Evolutionary conservation across 768 basidiomycete genomes (phyloP).

Genomic region (Candolleomyces efflorescens): DNA sequence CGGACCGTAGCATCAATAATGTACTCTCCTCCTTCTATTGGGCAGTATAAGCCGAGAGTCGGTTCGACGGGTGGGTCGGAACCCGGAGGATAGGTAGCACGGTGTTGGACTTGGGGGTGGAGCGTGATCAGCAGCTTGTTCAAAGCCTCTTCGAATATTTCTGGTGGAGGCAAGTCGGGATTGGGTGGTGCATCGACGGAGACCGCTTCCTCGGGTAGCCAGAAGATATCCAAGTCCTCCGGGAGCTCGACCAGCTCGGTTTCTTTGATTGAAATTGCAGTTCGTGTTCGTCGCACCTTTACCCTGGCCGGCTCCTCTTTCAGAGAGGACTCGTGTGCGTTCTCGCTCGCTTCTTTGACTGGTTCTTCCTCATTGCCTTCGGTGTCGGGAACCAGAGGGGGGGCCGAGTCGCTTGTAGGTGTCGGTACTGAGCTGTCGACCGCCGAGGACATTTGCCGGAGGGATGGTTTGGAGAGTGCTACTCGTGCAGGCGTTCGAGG

Average conservation of each 20-base stretch:
- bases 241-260: constrained; percentile 49
- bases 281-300: constrained; percentile 35
- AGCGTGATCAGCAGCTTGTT: constrained; percentile 73
- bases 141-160: constrained; percentile 72
- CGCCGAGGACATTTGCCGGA: constrained; percentile 13
- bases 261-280: constrained; percentile 30
- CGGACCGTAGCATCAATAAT: constrained; percentile 75
- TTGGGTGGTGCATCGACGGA: constrained; percentile 18
- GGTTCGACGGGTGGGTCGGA: constrained; percentile 64
- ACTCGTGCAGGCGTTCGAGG: not conserved
- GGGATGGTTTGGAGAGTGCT: constrained; percentile 12
- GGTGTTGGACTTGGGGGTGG: constrained; percentile 79
- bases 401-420: constrained; percentile 7
- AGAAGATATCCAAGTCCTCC: constrained; percentile 57
- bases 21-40: constrained; percentile 81
- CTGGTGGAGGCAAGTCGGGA: constrained; percentile 55
- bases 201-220: constrained; percentile 45
- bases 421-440: constrained; percentile 10
- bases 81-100: constrained; percentile 55
- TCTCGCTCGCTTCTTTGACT: constrained; percentile 12
- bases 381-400: constrained; percentile 9
- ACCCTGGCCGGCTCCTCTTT: constrained; percentile 42
- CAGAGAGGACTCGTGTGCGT: constrained; percentile 15
- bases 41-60: constrained; percentile 82
- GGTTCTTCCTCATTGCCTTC: constrained; percentile 2